Base-by-base conservation (phyloP, 257 asterid species). In the Voacanga thouarsii region DNA sequence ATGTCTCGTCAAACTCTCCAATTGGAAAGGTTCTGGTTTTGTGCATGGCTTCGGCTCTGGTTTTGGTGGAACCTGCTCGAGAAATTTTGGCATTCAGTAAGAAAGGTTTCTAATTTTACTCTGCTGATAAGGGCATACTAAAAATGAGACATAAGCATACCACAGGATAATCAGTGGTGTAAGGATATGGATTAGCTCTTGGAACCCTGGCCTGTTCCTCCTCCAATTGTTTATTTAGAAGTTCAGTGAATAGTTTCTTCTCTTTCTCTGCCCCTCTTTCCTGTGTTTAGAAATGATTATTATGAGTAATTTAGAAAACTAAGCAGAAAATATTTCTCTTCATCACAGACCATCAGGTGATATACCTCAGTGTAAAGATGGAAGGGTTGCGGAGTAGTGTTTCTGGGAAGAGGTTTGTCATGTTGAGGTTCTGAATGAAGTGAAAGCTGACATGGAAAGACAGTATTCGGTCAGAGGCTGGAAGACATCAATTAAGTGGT, bases 121-220 rank as follows among this genome's bases (percentile, higher is more conserved):
- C 21, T 12, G 15, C 21, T 12, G 15, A 33, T 21, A 21, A 45
- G 45, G 39, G 79, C 44, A 68, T 16, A 67, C n/a, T 45, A 24
- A 55, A 12, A 37, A 59, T 39, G 26, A 49, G 33, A 4, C 44
- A n/a, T 43, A 59, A 14, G 37, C 82, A 65, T 89, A 91, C 99
- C 93, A 93, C 92, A 12, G 99, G 99, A 80, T 86, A 96, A 70
- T 96, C 98, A 77, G 97, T 96, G 75, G 99, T 96, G 80, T 93
- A 96, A 68, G 99, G 99, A 88, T 96, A 96, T 33, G 98, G 98
- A 80, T 81, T 82, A 71, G 99, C 99, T 83, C 78, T 88, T 12
- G 97, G 98, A 71, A 92, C 63, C 80, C 98, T 87, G 67, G 95
- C 94, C 75, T 82, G 86, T 80, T 93, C 97, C 82, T 93, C 98